Evolutionary conservation across 2,329 filamentous ascomycete species (phyloP).

Genomic region (Grosmannia serpens): DNA sequence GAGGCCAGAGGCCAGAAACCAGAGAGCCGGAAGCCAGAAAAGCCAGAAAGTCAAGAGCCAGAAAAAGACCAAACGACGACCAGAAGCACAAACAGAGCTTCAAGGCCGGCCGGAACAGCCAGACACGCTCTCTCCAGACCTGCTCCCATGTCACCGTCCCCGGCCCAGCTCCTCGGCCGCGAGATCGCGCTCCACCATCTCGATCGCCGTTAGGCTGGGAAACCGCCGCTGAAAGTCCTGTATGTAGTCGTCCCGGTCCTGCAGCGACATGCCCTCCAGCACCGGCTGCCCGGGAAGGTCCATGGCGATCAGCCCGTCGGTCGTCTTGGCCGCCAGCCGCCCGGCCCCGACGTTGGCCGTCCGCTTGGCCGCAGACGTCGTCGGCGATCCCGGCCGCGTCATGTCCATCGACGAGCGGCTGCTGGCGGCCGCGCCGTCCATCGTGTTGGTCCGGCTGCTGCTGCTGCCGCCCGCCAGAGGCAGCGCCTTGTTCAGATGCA

Average conservation of each 20-base stretch:
- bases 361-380: conserved; percentile 13
- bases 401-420: conserved; percentile 2
- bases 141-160: not conserved
- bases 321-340: too few relatives aligned
- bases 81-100: not conserved
- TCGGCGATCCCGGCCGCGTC: conserved; percentile 29
- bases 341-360: not conserved
- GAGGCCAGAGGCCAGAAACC: not conserved
- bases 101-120: too few relatives aligned
- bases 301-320: conserved; percentile 26
- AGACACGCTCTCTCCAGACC: not conserved
- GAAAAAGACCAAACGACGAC: not conserved
- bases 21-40: not conserved
- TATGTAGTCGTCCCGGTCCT: conserved; percentile 55
- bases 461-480: not conserved
- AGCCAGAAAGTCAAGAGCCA: not conserved
- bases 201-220: conserved; percentile 72
- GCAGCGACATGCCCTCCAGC: conserved; percentile 39
- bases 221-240: conserved; percentile 71
- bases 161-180: conserved; percentile 22
- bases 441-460: conserved; percentile 2
- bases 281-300: conserved; percentile 36
- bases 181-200: conserved; percentile 70
- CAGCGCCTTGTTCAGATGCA: conserved; percentile 40
- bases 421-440: conserved; percentile 25